phyloP scores from a whole-genome alignment of 441 rosid genomes.

The Cnidoscolus chayamansa region DNA sequence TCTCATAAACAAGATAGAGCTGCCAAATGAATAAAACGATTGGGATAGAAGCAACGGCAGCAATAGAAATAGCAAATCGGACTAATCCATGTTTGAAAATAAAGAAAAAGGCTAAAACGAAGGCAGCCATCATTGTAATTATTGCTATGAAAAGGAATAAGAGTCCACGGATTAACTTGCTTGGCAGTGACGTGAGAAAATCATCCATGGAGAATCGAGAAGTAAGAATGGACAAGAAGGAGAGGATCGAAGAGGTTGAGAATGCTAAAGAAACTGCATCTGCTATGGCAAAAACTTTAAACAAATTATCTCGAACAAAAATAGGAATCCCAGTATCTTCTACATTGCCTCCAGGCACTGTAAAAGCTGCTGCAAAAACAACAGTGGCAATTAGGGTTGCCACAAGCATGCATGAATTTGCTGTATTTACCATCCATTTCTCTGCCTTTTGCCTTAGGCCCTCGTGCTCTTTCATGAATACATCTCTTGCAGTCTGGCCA shows the following conservation, averaged over 20 bases:
- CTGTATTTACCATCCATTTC: conserved; percentile 16
- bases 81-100: neutral
- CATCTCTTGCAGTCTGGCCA: neutral
- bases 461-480: conserved; percentile 1
- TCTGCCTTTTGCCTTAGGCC: neutral
- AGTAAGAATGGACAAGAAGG: conserved; percentile 5
- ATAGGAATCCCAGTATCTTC: conserved; percentile 18
- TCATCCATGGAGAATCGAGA: neutral
- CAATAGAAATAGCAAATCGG: neutral
- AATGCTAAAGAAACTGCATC: conserved; percentile 16
- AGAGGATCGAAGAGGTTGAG: neutral
- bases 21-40: neutral
- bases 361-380: conserved; percentile 37
- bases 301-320: neutral
- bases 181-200: neutral
- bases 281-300: conserved; percentile 13
- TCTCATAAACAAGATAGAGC: neutral
- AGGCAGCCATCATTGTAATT: neutral
- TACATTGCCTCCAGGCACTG: conserved; percentile 30
- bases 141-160: neutral
- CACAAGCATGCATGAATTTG: conserved; percentile 28
- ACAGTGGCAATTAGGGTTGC: conserved; percentile 38
- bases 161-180: neutral
- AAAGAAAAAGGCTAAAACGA: neutral
- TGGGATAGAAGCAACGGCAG: neutral